phyloP scores from a whole-genome alignment of 176 grass and related monocot species.

The Carex scoparia region DNA sequence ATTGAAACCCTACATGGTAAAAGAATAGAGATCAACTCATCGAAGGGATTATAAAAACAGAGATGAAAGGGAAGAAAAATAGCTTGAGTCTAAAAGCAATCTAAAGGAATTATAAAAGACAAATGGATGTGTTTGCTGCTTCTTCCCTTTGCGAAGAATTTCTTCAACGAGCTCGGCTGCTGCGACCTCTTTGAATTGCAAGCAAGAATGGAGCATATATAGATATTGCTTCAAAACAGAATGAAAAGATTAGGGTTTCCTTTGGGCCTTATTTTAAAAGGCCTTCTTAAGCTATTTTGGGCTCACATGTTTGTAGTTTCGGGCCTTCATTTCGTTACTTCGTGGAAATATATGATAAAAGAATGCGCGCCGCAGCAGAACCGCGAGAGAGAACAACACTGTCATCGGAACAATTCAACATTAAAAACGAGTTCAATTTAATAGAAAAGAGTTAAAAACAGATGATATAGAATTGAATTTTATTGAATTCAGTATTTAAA shows the following conservation, averaged over 20 bases:
- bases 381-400: too few species aligned
- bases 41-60: slow-evolving; percentile 26
- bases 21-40: slow-evolving; percentile 58
- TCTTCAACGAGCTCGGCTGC: background rate
- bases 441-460: too few species aligned
- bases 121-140: background rate
- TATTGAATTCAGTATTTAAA: too few species aligned
- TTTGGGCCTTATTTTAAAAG: background rate
- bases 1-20: slow-evolving; percentile 43
- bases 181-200: too few species aligned
- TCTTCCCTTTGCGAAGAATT: background rate
- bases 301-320: background rate
- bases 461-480: too few species aligned
- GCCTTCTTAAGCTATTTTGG: background rate
- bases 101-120: background rate
- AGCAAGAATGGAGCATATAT: slow-evolving; percentile 1
- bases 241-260: background rate
- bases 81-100: background rate
- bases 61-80: background rate
- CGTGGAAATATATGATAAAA: too few species aligned
- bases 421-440: too few species aligned
- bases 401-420: too few species aligned
- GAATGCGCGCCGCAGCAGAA: too few species aligned
- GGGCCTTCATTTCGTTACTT: background rate
- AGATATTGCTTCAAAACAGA: background rate